Base-by-base conservation (phyloP, 139 green algal genomes). In the Tetradesmus obliquus region DNA sequence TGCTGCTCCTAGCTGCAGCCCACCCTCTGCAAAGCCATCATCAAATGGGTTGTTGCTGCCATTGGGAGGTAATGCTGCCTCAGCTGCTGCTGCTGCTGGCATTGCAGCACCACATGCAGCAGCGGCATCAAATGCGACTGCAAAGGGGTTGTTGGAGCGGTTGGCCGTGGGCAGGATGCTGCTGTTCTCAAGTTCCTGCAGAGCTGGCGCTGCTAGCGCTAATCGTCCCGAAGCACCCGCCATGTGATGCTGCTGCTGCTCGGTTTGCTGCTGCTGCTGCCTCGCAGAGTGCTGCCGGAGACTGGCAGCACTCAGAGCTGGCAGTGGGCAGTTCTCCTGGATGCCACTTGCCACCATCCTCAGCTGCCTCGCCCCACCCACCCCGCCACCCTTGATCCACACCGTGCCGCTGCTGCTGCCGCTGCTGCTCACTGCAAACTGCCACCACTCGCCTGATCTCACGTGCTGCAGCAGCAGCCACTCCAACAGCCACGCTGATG, bases 401-500 rank as follows among this genome's bases (percentile, higher is more conserved):
- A 55, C 55, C n/a, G 53, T 22, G 3, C 54, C 54, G 19, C 54
- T 58, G 22, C 51, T 9, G 19, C 10, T 89, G 62, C n/a, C 84
- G 24, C 86, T 54, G 76, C 53, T 20, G 1, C 53, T 69, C 20
- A 81, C 79, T 3, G 19, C 57, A 45, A 84, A 90, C 45, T 83
- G 71, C 86, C 86, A 90, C 86, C 86, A 90, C 20, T 83, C 86
- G 6, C 86, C 71, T 13, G 53, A 74, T 3, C 2, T 54, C 45
- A 90, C 20, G 55, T 72, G 86, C 69, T 90, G 86, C 86, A 90
- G 20, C 76, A 90, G 2, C 8, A 90, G 55, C 71, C 86, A 90
- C 32, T 90, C 71, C 86, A 90, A 20, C 71, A 90, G 51, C 86
- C 86, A 90, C 4, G 86, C 86, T 66, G 71, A 69, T 1, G 66